Conservation (phyloP, 2,329 filamentous ascomycete species). For the Neofusicoccum parvum region DNA sequence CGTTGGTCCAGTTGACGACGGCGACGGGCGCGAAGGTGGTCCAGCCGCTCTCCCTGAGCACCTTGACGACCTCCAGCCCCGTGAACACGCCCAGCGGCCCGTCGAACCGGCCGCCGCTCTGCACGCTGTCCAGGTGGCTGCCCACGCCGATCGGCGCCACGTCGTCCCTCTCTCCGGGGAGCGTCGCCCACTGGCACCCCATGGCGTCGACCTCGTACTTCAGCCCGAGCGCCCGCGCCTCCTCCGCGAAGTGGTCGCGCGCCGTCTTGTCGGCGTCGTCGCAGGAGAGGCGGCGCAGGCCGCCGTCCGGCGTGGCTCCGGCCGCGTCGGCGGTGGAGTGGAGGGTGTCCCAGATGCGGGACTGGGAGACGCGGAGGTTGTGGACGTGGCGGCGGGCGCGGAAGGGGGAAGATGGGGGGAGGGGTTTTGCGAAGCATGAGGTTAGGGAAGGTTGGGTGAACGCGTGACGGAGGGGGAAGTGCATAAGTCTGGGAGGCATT, state of each 20-base stretch:
- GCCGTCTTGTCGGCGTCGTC: constrained; percentile 25
- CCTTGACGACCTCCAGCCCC: constrained; percentile 24
- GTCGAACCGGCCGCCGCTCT: constrained; percentile 27
- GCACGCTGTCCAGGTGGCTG: constrained; percentile 27
- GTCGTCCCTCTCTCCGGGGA: constrained; percentile 20
- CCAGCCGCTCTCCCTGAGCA: background rate
- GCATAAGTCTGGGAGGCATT: too few relatives aligned
- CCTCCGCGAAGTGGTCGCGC: constrained; percentile 25
- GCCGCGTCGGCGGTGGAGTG: too few relatives aligned
- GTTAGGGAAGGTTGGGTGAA: too few relatives aligned
- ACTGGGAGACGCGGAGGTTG: too few relatives aligned
- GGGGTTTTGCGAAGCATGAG: too few relatives aligned
- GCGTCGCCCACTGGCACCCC: constrained; percentile 25
- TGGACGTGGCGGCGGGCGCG: too few relatives aligned
- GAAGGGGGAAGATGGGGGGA: too few relatives aligned
- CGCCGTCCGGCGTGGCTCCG: background rate
- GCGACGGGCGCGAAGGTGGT: constrained; percentile 21
- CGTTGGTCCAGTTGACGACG: constrained; percentile 27
- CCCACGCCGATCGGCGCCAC: constrained; percentile 34
- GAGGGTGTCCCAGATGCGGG: too few relatives aligned
- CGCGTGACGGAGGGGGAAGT: too few relatives aligned
- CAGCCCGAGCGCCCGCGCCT: constrained; percentile 23
- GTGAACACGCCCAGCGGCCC: constrained; percentile 25
- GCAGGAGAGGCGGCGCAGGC: constrained; percentile 24
- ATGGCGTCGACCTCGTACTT: constrained; percentile 25